Base-by-base conservation (phyloP, 768 basidiomycete genomes). In the Calocybe cyanea region DNA sequence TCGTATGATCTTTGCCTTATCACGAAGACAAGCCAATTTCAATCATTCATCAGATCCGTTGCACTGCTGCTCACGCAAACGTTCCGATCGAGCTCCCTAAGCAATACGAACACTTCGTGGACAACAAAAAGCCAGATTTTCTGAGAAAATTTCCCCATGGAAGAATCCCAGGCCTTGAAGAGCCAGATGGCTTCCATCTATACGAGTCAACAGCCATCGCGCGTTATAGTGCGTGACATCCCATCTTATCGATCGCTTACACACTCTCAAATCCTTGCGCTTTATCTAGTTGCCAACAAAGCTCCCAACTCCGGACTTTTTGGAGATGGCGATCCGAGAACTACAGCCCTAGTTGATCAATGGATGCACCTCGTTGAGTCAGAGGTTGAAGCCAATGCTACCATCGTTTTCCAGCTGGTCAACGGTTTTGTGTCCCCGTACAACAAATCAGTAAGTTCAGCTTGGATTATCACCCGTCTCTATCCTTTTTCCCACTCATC, bases 111-210 rank as follows among this genome's bases (percentile, higher is more conserved):
- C 82, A 85, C 60, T 68, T 64, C 47, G 75, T 81, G 52, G 76
- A 78, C 60, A 88, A 88, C 73, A 78, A 78, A 62, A 79, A 77
- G 58, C 74, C 84, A 0, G 83, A 81, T 24, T 90, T 82, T 65
- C 60, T 80, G 37, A 61, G 59, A 37, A 91, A 92, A 66, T 93
- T 90, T 65, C 81, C 85, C 32, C 74, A 74, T 47, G 84, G 86
- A 41, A 88, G 91, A 73, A 78, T 94, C 55, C 94, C 94, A 25
- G 83, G 83, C 17, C 76, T 85, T 45, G 88, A 92, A 62, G 72
- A 76, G 38, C 64, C 70, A 11, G 79, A 90, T 61, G 89, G 90
- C 47, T 78, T 90, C 75, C 77, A 73, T 57, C 67, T 94, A 42
- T 77, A 81, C 57, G 91, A 94, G 73, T 75, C 78, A 46, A 62